Base-by-base conservation (phyloP, 345 rosid genomes). In the Salix brachista region DNA sequence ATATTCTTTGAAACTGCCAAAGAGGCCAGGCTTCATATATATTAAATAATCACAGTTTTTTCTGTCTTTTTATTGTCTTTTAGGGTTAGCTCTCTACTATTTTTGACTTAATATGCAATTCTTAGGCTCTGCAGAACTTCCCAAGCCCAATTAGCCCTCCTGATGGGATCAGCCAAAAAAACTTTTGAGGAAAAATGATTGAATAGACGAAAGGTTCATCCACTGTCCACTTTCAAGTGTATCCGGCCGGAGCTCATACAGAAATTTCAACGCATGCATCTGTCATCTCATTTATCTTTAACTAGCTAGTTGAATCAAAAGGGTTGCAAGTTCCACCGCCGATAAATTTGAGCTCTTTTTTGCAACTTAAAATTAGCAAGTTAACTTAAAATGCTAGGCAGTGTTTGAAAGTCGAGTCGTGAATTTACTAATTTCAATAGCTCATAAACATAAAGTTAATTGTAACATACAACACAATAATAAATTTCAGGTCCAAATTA, bases 171-270 rank as follows among this genome's bases (percentile, higher is more conserved):
- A 46, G 52, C 4, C 1, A 48, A 5, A 48, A 65, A 32, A 32
- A 17, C 12, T 17, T 17, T 66, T 14, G 14, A 48, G 71, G 26
- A 50, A 50, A 67, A 48, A 17, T 65, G 71, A 39, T 37, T 67
- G 65, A 66, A 39, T 32, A 32, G 70, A 65, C 68, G n/a, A 1
- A 28, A 16, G 60, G 4, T 19, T 73, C 14, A 21, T 65, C 9
- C 41, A 65, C 41, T 2, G 69, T 65, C 69, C 68, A 65, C 34
- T 62, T 46, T 67, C 71, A 65, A 42, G 61, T 65, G 77, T 46
- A 19, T 48, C 54, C 0, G 54, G 6, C 54, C 1, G 54, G 19
- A 3, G 54, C 19, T 16, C 18, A 14, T 48, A 48, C 54, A 48
- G 21, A 48, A 48, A 48, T 48, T 48, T 48, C 54, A 48, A 48